These are phyloP conservation scores for Suhomyces sp. DNA, from an alignment of 805 yeast genomes.

Conservation along the genomic window DNA sequence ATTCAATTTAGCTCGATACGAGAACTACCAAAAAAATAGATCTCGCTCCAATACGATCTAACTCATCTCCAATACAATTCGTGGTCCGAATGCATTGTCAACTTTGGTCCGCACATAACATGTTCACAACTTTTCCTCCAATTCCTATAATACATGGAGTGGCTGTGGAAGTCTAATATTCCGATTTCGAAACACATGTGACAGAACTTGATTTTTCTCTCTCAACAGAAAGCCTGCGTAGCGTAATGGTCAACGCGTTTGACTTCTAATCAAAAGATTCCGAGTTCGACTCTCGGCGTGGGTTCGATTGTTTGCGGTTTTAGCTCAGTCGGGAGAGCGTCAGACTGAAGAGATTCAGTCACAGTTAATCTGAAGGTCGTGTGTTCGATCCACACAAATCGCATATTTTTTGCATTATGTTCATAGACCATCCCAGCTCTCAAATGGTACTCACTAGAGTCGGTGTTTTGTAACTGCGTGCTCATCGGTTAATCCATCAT, in stretches of 20 bases:
- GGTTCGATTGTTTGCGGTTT: constrained; percentile 22
- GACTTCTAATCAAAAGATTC: constrained; percentile 24
- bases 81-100: background rate
- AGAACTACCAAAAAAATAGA: background rate
- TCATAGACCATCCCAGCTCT: background rate
- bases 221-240: constrained; percentile 13
- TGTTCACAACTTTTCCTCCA: background rate
- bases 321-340: constrained; percentile 39
- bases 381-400: constrained; percentile 84
- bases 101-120: background rate
- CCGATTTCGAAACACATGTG: background rate
- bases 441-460: background rate
- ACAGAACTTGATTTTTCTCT: background rate
- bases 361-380: constrained; percentile 71
- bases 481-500: background rate
- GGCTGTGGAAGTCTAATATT: background rate
- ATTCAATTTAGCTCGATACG: background rate
- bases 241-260: constrained; percentile 23
- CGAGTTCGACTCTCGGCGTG: constrained; percentile 24
- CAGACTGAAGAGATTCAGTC: constrained; percentile 33
- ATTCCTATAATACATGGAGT: background rate
- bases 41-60: background rate
- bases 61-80: background rate
- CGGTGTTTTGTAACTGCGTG: background rate
- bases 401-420: constrained; percentile 30